Conservation (phyloP, 495 filamentous ascomycete genomes). For the Aspergillus heteromorphus region DNA sequence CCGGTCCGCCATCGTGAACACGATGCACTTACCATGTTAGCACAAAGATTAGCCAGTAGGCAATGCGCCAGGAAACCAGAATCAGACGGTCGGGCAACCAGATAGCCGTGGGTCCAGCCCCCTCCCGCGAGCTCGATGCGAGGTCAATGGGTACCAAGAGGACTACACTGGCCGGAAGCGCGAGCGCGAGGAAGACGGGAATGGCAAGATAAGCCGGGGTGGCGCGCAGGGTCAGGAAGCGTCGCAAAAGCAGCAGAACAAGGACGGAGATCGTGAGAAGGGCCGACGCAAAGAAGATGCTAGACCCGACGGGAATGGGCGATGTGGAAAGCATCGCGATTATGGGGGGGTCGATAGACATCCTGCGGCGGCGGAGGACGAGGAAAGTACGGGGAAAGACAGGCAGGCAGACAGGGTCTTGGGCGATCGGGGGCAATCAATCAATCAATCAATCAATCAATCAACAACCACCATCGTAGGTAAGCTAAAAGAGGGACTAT, state of each 20-base stretch:
- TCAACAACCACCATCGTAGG: slow-evolving; percentile 2
- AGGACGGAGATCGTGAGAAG: slow-evolving; percentile 67
- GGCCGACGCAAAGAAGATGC: slow-evolving; percentile 66
- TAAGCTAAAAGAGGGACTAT: slow-evolving; percentile 13
- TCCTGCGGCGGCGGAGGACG: slow-evolving; percentile 11
- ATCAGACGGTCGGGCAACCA: slow-evolving; percentile 64
- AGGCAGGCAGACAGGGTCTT: slow-evolving; percentile 6
- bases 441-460: slow-evolving; percentile 11
- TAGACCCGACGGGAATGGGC: slow-evolving; percentile 53
- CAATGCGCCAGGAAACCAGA: slow-evolving; percentile 82
- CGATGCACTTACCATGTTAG: slow-evolving; percentile 69
- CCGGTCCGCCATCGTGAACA: background rate
- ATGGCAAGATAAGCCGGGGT: slow-evolving; percentile 88
- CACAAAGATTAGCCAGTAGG: slow-evolving; percentile 94
- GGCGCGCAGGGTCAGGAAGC: slow-evolving; percentile 82
- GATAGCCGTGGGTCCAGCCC: slow-evolving; percentile 58
- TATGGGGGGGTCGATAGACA: slow-evolving; percentile 15
- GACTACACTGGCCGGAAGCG: slow-evolving; percentile 89
- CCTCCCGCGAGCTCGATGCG: slow-evolving; percentile 73
- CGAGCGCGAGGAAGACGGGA: slow-evolving; percentile 88
- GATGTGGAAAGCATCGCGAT: slow-evolving; percentile 26
- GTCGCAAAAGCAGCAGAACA: slow-evolving; percentile 76
- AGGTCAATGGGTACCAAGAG: slow-evolving; percentile 94
- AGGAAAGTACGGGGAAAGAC: background rate
- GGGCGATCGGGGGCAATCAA: slow-evolving; percentile 17